phyloP scores from a whole-genome alignment of 2,329 filamentous ascomycete genomes.

The Trichoderma oligosporum region DNA sequence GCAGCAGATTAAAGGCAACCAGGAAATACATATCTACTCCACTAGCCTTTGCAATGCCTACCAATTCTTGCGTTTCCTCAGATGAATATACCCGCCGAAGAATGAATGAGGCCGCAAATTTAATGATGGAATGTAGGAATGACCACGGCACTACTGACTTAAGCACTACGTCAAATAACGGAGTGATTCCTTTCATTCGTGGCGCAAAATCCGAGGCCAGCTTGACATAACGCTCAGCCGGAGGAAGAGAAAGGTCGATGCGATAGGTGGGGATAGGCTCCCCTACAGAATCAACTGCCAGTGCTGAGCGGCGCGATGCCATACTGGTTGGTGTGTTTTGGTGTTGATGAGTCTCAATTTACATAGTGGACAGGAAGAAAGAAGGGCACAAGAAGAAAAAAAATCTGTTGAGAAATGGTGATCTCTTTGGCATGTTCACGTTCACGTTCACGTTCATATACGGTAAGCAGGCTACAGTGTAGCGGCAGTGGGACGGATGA shows the following conservation, averaged over 20 bases:
- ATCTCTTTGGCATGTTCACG: not conserved
- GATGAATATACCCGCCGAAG: not conserved
- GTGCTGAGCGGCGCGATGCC: not conserved
- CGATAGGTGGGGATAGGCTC: not conserved
- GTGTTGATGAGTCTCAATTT: not conserved
- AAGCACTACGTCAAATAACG: not conserved
- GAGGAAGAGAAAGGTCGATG: not conserved
- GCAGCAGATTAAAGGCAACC: not conserved
- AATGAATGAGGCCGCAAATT: not conserved
- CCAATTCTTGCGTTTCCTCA: not conserved
- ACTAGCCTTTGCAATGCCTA: not conserved
- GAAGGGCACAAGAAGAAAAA: too few species aligned
- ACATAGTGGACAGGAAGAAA: not conserved
- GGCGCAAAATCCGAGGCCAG: not conserved
- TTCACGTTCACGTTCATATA: too few species aligned
- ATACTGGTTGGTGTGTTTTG: not conserved
- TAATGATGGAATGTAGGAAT: not conserved
- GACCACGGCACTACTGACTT: not conserved
- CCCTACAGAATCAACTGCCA: not conserved
- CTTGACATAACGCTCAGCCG: not conserved
- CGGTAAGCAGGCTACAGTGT: not conserved
- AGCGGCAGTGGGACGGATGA: not conserved
- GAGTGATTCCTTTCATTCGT: not conserved
- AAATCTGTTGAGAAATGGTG: too few species aligned
- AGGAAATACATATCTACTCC: not conserved